Conservation (phyloP, 2,329 filamentous ascomycete genomes). For the Penicillium sp. region DNA sequence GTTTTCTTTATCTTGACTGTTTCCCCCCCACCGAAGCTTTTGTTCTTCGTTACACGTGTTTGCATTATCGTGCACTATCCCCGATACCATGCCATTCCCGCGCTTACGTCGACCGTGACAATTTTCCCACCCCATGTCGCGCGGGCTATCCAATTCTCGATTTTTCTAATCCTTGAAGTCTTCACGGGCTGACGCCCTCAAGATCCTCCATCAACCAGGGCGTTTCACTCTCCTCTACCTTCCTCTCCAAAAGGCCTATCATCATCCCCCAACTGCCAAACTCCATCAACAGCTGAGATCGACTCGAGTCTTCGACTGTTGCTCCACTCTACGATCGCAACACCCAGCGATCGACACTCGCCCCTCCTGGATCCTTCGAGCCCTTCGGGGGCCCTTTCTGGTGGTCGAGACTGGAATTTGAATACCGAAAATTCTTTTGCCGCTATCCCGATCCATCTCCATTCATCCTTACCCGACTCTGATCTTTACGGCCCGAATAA, state of each 20-base stretch:
- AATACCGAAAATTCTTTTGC: constrained; percentile 35
- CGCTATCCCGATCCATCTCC: constrained; percentile 12
- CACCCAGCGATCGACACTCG: constrained; percentile 36
- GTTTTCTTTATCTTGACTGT: constrained; percentile 1
- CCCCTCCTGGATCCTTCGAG: constrained; percentile 54
- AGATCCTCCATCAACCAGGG: not conserved
- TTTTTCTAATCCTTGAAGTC: not conserved
- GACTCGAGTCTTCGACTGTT: constrained; percentile 12
- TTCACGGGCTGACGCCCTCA: not conserved
- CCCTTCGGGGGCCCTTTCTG: constrained; percentile 47
- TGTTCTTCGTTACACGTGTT: constrained; percentile 4
- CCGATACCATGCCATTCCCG: constrained; percentile 22
- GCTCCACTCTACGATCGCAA: constrained; percentile 26
- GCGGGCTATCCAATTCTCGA: not conserved
- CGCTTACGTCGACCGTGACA: constrained; percentile 21
- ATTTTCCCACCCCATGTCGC: not conserved
- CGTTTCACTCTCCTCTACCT: not conserved
- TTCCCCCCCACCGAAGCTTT: constrained; percentile 13
- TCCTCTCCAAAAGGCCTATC: not conserved
- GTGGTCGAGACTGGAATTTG: constrained; percentile 51
- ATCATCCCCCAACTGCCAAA: not conserved
- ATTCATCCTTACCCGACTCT: constrained; percentile 37
- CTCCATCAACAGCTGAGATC: constrained; percentile 3
- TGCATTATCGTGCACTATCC: not conserved
- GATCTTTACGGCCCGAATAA: constrained; percentile 43